Evolutionary conservation across 2,329 filamentous ascomycete genomes (phyloP).

Genomic region (Colletotrichum gigasporum): DNA sequence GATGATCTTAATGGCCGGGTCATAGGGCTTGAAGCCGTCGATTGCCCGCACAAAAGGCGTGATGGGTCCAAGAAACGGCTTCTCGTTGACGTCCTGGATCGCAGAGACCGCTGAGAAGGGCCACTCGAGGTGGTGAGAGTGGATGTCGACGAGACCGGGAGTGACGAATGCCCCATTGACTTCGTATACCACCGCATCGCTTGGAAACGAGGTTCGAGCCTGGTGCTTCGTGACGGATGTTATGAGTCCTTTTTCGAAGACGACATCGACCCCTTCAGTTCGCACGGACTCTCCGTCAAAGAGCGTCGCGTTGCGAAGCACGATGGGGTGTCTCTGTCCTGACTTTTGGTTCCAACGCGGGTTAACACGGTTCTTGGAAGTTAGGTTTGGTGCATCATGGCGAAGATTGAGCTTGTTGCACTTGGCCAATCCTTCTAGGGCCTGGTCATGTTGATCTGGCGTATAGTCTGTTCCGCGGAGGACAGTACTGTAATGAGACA

Average conservation of each 20-base stretch:
- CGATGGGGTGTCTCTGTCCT: slow-evolving; percentile 29
- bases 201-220: background rate
- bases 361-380: background rate
- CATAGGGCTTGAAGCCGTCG: slow-evolving; percentile 48
- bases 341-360: slow-evolving; percentile 7
- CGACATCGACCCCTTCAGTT: slow-evolving; percentile 44
- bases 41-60: slow-evolving; percentile 45
- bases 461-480: accelerated
- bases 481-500: background rate
- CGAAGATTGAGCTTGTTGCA: background rate
- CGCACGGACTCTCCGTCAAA: slow-evolving; percentile 51
- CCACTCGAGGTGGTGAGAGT: slow-evolving; percentile 50
- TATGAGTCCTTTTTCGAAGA: slow-evolving; percentile 47
- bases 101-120: slow-evolving; percentile 44
- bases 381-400: background rate
- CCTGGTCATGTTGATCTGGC: background rate
- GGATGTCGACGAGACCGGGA: slow-evolving; percentile 55
- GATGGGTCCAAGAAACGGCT: slow-evolving; percentile 41
- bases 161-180: slow-evolving; percentile 51
- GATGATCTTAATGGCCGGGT: slow-evolving; percentile 46
- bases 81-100: slow-evolving; percentile 48
- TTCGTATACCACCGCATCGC: slow-evolving; percentile 36
- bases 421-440: background rate
- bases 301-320: slow-evolving; percentile 50
- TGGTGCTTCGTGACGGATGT: slow-evolving; percentile 3